Evolutionary conservation across 2,329 filamentous ascomycete genomes (phyloP).

Genomic region (Metarhizium robertsii): DNA sequence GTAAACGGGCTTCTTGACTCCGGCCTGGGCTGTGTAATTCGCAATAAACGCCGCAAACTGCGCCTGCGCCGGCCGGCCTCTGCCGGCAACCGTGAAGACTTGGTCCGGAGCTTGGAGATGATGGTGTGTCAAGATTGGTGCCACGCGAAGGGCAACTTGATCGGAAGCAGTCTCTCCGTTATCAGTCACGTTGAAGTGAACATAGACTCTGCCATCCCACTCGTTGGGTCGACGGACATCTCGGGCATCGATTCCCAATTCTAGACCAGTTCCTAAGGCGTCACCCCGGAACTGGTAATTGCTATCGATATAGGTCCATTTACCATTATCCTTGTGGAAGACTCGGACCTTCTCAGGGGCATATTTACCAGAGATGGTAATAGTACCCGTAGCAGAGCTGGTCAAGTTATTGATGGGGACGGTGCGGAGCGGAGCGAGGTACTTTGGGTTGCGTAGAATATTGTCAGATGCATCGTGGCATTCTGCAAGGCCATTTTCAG

Average conservation of each 20-base stretch:
- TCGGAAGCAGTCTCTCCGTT: conserved; percentile 11
- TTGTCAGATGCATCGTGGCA: conserved; percentile 29
- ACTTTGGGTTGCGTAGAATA: conserved; percentile 18
- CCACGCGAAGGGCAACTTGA: conserved; percentile 23
- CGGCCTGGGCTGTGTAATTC: background rate
- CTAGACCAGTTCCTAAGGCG: conserved; percentile 19
- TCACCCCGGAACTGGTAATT: conserved; percentile 18
- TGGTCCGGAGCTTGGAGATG: conserved; percentile 19
- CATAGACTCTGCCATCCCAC: conserved; percentile 20
- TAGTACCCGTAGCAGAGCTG: conserved; percentile 8
- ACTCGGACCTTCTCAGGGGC: conserved; percentile 17
- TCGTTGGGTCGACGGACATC: conserved; percentile 14
- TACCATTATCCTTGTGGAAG: conserved; percentile 12
- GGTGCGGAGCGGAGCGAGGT: conserved; percentile 23
- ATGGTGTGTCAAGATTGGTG: conserved; percentile 28
- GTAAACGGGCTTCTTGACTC: background rate
- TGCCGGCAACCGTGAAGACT: conserved; percentile 13
- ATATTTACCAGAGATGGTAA: conserved; percentile 7
- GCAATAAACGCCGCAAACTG: background rate
- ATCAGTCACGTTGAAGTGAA: conserved; percentile 20
- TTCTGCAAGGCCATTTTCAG: conserved; percentile 9
- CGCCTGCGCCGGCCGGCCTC: background rate
- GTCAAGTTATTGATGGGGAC: conserved; percentile 14
- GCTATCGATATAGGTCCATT: conserved; percentile 18
- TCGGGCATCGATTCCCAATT: conserved; percentile 26